Percentiles rank a stretch among this genome's conserved stretches.
Conservation (phyloP, 345 rosid species). For the Eucalyptus regnans region DNA sequence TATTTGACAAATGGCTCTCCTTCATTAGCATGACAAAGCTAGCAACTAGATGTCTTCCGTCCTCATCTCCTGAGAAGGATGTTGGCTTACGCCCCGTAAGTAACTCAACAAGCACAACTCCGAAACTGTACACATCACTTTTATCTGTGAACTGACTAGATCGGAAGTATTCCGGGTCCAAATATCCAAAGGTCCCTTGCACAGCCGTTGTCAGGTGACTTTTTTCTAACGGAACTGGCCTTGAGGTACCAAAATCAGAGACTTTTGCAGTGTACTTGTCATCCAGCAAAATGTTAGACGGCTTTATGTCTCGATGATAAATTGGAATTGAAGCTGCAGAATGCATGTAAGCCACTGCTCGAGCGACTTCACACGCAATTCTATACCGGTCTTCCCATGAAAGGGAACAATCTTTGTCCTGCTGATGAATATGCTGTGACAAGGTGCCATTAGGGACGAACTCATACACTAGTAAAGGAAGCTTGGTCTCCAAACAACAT, state of each 20-base stretch:
- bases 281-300: constrained; percentile 30
- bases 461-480: constrained; percentile 34
- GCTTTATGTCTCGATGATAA: constrained; percentile 26
- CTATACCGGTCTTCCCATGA: constrained; percentile 16
- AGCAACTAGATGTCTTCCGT: no score
- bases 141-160: constrained; percentile 13
- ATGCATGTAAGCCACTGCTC: constrained; percentile 21
- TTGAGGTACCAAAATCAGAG: constrained; percentile 40
- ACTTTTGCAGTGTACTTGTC: constrained; percentile 23
- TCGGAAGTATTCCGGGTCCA: constrained; percentile 31
- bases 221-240: constrained; percentile 26
- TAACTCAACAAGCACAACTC: constrained; percentile 17
- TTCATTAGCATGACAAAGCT: not conserved
- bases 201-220: constrained; percentile 21
- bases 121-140: constrained; percentile 42
- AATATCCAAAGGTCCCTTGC: constrained; percentile 31
- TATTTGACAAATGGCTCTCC: not conserved
- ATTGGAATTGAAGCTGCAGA: constrained; percentile 16
- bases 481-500: constrained; percentile 32
- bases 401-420: not conserved
- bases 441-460: constrained; percentile 26
- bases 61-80: no score
- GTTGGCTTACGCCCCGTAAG: no score
- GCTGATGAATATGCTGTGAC: constrained; percentile 16
- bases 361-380: constrained; percentile 16